Evolutionary conservation across 768 basidiomycete genomes (phyloP).

Genomic region (Basidioascus undulatus): DNA sequence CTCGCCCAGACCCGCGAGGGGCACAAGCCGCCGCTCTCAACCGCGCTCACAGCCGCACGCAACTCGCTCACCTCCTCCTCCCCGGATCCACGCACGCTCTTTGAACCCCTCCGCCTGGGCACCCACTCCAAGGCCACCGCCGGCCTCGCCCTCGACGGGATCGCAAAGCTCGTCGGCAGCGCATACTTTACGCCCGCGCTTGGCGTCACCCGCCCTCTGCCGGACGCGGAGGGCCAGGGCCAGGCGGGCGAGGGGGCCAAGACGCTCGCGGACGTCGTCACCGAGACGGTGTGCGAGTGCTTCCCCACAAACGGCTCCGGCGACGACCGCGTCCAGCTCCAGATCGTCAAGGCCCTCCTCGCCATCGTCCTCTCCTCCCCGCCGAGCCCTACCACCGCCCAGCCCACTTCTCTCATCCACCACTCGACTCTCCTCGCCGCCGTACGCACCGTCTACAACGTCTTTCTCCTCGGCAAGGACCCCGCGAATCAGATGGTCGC

Average conservation of each 20-base stretch:
- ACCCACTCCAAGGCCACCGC: conserved; percentile 13
- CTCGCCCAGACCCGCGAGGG: conserved; percentile 13
- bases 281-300: conserved; percentile 45
- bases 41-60: no score
- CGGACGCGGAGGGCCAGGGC: background rate
- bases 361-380: conserved; percentile 69
- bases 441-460: conserved; percentile 91
- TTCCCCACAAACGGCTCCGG: conserved; percentile 8
- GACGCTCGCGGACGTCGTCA: conserved; percentile 74
- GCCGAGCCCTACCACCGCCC: conserved; percentile 16
- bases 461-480: conserved; percentile 75
- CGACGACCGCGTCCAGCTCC: conserved; percentile 42
- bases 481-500: conserved; percentile 92
- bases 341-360: conserved; percentile 86
- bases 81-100: no score
- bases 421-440: conserved; percentile 89
- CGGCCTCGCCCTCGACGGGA: conserved; percentile 17
- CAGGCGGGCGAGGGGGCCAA: background rate
- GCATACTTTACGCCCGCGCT: conserved; percentile 72
- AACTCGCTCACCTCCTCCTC: no score
- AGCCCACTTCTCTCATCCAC: conserved; percentile 59
- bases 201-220: conserved; percentile 30
- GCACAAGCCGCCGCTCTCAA: no score
- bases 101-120: no score
- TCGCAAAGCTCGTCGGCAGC: conserved; percentile 89